Evolutionary conservation across 1,284 basidiomycete genomes (phyloP).

Genomic region (Moniliella sp.): DNA sequence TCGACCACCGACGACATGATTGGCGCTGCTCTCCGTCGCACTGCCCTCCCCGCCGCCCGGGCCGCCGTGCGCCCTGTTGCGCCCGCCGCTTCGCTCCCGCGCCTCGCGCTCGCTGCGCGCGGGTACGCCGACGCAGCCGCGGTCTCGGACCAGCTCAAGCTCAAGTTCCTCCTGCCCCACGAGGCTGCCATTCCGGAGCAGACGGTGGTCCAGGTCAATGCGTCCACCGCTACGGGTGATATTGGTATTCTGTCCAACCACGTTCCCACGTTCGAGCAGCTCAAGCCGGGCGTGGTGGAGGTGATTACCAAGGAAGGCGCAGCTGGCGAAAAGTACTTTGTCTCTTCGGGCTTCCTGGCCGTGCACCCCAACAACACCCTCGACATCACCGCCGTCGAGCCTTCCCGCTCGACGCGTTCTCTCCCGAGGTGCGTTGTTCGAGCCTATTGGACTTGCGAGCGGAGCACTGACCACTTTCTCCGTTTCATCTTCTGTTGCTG

Average conservation of each 20-base stretch:
- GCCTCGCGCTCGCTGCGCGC: slow-evolving; percentile 12
- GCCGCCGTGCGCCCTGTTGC: too few species aligned
- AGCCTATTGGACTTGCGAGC: not conserved
- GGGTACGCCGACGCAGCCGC: slow-evolving; percentile 31
- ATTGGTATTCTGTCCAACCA: slow-evolving; percentile 32
- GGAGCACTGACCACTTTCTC: not conserved
- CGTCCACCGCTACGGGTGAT: slow-evolving; percentile 23
- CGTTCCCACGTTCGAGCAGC: slow-evolving; percentile 30
- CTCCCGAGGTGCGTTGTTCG: slow-evolving; percentile 46
- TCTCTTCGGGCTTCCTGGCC: slow-evolving; percentile 87
- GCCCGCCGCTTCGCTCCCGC: not conserved
- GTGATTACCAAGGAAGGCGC: slow-evolving; percentile 27
- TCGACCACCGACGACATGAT: too few species aligned
- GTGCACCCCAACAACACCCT: slow-evolving; percentile 91
- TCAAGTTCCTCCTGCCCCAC: slow-evolving; percentile 25
- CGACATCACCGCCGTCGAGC: slow-evolving; percentile 90
- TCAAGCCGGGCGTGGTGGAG: slow-evolving; percentile 29
- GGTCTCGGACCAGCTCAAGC: slow-evolving; percentile 29
- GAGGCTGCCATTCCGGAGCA: slow-evolving; percentile 3
- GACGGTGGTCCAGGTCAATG: slow-evolving; percentile 17
- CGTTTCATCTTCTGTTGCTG: slow-evolving; percentile 2
- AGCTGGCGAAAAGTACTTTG: slow-evolving; percentile 36
- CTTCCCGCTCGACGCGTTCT: slow-evolving; percentile 74
- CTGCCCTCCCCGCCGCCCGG: too few species aligned
- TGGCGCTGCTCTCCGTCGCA: too few species aligned